phyloP scores from a whole-genome alignment of 441 rosid species.

The Biscutella laevigata region DNA sequence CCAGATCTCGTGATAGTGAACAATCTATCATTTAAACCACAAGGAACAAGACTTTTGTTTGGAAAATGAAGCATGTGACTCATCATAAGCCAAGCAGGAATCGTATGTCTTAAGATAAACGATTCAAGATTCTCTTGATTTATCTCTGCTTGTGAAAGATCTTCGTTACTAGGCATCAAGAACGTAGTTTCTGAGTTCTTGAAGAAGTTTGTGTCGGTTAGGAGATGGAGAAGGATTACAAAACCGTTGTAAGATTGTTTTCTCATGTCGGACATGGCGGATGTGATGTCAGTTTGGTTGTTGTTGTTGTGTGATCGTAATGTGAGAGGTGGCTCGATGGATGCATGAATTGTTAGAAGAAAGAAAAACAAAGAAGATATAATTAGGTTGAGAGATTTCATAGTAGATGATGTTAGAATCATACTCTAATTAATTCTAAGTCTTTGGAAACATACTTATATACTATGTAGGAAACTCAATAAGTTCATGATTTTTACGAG shows the following conservation, averaged over 20 bases:
- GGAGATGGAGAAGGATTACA: conserved; percentile 25
- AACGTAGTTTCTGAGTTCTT: conserved; percentile 22
- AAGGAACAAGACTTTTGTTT: conserved; percentile 26
- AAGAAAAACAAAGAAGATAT: background rate
- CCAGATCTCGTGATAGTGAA: conserved; percentile 25
- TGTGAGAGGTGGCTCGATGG: conserved; percentile 21
- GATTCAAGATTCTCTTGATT: conserved; percentile 16
- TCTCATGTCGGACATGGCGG: conserved; percentile 26
- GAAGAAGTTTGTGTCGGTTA: conserved; percentile 22
- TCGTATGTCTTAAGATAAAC: conserved; percentile 23
- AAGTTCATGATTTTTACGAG: conserved; percentile 7
- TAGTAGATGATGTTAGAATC: background rate
- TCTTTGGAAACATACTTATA: background rate
- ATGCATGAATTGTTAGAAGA: background rate
- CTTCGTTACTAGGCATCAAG: conserved; percentile 29
- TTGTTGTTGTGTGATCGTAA: conserved; percentile 24
- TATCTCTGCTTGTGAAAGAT: conserved; percentile 24
- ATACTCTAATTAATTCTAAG: background rate
- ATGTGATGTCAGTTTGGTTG: conserved; percentile 17
- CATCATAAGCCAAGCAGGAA: conserved; percentile 31
- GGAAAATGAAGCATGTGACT: conserved; percentile 31
- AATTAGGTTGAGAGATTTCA: conserved; percentile 1
- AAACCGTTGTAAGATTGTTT: conserved; percentile 27
- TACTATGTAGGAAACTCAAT: background rate
- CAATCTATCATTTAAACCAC: conserved; percentile 19